A percentile compares a stretch with the other conserved stretches of the same genome.
These are phyloP conservation scores for Microsporum ferrugineum DNA, from an alignment of 2,329 filamentous ascomycete species.

Conservation along the genomic window DNA sequence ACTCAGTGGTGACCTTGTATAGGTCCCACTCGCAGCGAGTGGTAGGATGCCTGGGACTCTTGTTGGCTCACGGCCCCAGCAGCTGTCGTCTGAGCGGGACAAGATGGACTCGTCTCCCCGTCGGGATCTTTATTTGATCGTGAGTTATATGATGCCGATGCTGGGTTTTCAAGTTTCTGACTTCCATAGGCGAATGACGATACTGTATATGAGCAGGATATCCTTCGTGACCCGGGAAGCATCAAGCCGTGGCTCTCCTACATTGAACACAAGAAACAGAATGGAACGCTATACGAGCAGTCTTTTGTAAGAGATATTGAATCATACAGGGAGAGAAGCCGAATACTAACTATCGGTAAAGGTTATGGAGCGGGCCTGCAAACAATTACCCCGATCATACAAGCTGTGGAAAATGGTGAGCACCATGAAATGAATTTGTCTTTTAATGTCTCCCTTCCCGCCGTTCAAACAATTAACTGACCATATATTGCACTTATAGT, in stretches of 20 bases:
- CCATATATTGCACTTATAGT: constrained; percentile 40
- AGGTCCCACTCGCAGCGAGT: constrained; percentile 22
- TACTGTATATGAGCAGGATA: constrained; percentile 90
- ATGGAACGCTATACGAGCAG: constrained; percentile 77
- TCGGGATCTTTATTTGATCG: constrained; percentile 37
- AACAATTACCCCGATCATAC: constrained; percentile 83
- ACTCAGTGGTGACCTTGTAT: constrained; percentile 12
- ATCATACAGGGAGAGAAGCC: background rate
- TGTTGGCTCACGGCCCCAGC: constrained; percentile 35
- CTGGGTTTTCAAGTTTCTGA: constrained; percentile 26
- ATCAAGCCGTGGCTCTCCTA: constrained; percentile 94
- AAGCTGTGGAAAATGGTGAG: constrained; percentile 92
- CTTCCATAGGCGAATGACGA: constrained; percentile 65
- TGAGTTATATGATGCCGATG: constrained; percentile 19
- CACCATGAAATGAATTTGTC: background rate
- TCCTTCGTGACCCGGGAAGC: constrained; percentile 71
- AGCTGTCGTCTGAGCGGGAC: constrained; percentile 35
- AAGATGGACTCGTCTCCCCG: constrained; percentile 28
- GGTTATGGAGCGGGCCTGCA: constrained; percentile 82
- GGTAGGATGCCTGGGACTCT: constrained; percentile 42
- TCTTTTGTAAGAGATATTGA: constrained; percentile 47
- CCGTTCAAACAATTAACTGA: background rate
- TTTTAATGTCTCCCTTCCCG: background rate
- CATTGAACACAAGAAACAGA: constrained; percentile 76
- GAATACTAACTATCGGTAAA: constrained; percentile 14